Evolutionary conservation across 2,329 filamentous ascomycete genomes (phyloP), one percentile per base, ranked within the genome.

Genomic region (Cyphellophora europaea): DNA sequence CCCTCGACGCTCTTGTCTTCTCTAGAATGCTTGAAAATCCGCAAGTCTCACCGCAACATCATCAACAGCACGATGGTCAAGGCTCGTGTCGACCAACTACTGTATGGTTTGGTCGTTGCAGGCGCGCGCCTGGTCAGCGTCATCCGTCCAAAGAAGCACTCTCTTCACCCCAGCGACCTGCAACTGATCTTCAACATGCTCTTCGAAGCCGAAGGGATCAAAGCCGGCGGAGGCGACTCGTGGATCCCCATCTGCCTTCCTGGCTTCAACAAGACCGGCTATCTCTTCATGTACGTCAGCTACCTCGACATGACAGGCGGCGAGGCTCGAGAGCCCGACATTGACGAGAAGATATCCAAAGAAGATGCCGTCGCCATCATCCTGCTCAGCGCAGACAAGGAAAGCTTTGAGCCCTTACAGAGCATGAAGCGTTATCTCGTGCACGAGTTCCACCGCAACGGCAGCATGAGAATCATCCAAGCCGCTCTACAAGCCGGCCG

Each of bases 111-210:
- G 10, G 80, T 98, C 41, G 89, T 95, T 11, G 91, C 91, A 4
- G 87, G 88, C 10, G 89, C 88, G 4, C 81, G 82, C 51, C 78
- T 98, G 5, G 91, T 98, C 45, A 95, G 88, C 54, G 93, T 98
- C 23, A 82, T 96, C 11, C 73, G 91, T 23, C 93, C 93, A 5
- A 88, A 93, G 49, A 85, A 91, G 38, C 91, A 98, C 58, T 95
- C 88, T 1, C 69, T 98, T 2, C 93, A 98, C 50, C 91, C 93
- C 0, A 89, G 88, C 44, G 91, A 98, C 55, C 69, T 98, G 15
- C 89, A 95, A 53, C 73, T 98, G 30, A 88, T 98, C 41, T 98
- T 98, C 69, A 96, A 96, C 54, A 98, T 98, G 93, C 76, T 98
- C 2, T 98, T 98, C 51, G 88, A 93, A 62, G 91, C 89, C 2